phyloP scores from a whole-genome alignment of 129 eudicot genomes.

The Ambrosia artemisiifolia region DNA sequence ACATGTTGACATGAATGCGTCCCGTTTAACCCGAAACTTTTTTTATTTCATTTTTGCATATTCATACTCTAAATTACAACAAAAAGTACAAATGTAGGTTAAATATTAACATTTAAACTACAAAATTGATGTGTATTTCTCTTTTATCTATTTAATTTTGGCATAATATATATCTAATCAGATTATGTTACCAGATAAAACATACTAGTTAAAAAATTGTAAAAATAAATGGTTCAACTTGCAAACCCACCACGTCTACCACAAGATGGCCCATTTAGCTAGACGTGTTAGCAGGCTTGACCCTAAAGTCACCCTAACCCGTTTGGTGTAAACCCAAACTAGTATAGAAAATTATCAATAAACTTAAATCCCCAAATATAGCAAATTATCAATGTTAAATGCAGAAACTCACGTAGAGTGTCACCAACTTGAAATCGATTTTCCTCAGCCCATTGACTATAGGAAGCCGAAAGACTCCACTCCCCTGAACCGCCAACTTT shows the following conservation, averaged over 20 bases:
- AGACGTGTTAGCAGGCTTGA: not conserved
- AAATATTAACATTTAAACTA: not conserved
- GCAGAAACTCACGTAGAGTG: slow-evolving; percentile 46
- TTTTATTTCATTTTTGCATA: not conserved
- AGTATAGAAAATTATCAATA: not conserved
- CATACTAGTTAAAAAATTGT: not conserved
- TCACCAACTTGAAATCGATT: slow-evolving; percentile 64
- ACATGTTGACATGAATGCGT: not conserved
- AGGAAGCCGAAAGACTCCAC: slow-evolving; percentile 42
- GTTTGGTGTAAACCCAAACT: not conserved
- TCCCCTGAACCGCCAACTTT: slow-evolving; percentile 60
- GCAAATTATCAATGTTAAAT: not conserved
- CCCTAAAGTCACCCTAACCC: not conserved
- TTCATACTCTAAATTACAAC: not conserved
- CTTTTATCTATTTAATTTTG: not conserved
- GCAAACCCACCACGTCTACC: not conserved
- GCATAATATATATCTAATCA: not conserved
- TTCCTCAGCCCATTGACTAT: slow-evolving; percentile 71
- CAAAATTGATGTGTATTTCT: not conserved
- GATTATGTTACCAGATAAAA: not conserved
- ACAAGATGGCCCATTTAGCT: not conserved
- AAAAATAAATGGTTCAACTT: not conserved
- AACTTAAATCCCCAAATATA: not conserved
- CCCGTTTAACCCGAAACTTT: not conserved
- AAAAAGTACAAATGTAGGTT: not conserved